These are phyloP conservation scores for Pleurotus citrinopileatus DNA, from an alignment of 768 basidiomycete genomes.

Conservation along the genomic window DNA sequence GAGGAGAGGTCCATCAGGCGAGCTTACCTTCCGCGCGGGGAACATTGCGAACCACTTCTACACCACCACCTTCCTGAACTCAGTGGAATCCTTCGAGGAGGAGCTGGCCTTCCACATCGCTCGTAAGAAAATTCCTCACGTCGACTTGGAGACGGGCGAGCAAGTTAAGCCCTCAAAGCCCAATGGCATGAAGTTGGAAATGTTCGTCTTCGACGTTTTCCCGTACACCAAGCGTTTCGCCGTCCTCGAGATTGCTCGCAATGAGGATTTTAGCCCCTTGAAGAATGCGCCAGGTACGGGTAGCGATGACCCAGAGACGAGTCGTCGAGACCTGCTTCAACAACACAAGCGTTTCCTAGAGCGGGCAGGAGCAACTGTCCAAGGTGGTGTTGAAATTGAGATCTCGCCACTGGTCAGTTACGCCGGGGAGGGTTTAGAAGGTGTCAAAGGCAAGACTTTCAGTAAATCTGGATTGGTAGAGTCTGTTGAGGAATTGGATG, in stretches of 20 bases:
- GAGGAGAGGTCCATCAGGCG: slow-evolving; percentile 64
- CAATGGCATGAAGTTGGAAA: slow-evolving; percentile 99
- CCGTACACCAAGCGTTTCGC: slow-evolving; percentile 82
- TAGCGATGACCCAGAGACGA: slow-evolving; percentile 88
- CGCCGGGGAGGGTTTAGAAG: slow-evolving; percentile 87
- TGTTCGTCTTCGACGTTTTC: slow-evolving; percentile 99
- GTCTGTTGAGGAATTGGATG: slow-evolving; percentile 68
- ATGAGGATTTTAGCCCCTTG: slow-evolving; percentile 93
- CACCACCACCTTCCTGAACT: slow-evolving; percentile 78
- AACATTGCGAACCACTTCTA: slow-evolving; percentile 99
- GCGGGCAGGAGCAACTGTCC: slow-evolving; percentile 69
- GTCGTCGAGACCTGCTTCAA: slow-evolving; percentile 81
- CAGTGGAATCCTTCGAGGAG: slow-evolving; percentile 78
- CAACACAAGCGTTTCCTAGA: slow-evolving; percentile 88
- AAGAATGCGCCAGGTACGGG: slow-evolving; percentile 97
- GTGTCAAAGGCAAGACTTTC: slow-evolving; percentile 74
- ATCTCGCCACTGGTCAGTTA: slow-evolving; percentile 87
- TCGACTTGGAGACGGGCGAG: slow-evolving; percentile 68
- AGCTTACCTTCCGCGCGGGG: slow-evolving; percentile 87
- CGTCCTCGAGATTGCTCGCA: slow-evolving; percentile 84
- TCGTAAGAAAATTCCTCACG: slow-evolving; percentile 91
- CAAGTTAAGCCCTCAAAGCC: slow-evolving; percentile 77
- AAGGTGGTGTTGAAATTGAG: slow-evolving; percentile 82
- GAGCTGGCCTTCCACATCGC: slow-evolving; percentile 97
- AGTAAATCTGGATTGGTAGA: slow-evolving; percentile 70